Conservation (phyloP, 805 yeast species). For the Sugiyamaella smithiae region DNA sequence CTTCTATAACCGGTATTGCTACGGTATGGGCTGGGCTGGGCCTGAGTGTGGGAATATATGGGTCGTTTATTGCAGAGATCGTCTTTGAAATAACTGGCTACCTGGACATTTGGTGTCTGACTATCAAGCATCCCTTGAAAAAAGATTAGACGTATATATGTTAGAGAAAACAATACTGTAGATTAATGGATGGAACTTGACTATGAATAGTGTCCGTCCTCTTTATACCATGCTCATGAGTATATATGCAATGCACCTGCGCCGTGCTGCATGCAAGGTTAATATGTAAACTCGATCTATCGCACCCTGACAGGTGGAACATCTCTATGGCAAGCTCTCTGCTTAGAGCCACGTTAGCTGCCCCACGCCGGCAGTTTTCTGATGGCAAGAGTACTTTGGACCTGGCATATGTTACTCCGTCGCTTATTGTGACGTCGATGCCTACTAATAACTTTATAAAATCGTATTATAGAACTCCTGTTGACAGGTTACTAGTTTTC, state of each 20-base stretch:
- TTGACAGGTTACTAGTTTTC: conserved; percentile 49
- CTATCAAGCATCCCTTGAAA: conserved; percentile 54
- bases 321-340: conserved; percentile 26
- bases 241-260: background rate
- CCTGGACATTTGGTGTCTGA: conserved; percentile 77
- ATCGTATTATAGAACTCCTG: conserved; percentile 50
- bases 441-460: conserved; percentile 53
- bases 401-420: conserved; percentile 61
- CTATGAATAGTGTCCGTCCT: no score
- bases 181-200: no score
- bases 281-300: background rate
- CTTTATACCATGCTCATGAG: no score
- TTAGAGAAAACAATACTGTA: conserved; percentile 7
- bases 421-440: conserved; percentile 70
- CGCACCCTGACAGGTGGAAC: background rate
- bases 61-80: conserved; percentile 71
- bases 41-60: conserved; percentile 64
- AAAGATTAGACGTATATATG: conserved; percentile 10
- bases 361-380: conserved; percentile 29
- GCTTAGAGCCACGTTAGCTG: conserved; percentile 29
- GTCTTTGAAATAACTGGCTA: conserved; percentile 75
- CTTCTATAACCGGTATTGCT: conserved; percentile 44
- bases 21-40: conserved; percentile 74
- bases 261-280: background rate
- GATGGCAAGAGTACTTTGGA: conserved; percentile 47